Percentiles rank a stretch among this genome's conserved stretches.
These are phyloP conservation scores for Clarireedia paspali DNA, from an alignment of 2,329 filamentous ascomycete species.

Conservation along the genomic window DNA sequence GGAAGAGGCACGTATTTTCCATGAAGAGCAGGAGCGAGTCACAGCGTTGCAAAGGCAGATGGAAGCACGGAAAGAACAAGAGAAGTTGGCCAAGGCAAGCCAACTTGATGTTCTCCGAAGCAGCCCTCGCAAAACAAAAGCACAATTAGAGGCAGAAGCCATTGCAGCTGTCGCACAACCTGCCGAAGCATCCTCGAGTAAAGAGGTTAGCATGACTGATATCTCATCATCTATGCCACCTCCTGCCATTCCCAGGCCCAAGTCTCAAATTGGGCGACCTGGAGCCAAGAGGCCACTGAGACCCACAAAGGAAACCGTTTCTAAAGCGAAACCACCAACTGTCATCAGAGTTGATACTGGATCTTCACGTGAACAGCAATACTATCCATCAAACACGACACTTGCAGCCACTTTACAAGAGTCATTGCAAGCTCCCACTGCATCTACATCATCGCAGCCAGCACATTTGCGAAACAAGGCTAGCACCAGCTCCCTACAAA, in stretches of 20 bases:
- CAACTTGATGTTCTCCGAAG: slow-evolving; percentile 33
- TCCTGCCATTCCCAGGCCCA: slow-evolving; percentile 48
- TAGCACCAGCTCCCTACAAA: slow-evolving; percentile 39
- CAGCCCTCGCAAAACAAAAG: slow-evolving; percentile 45
- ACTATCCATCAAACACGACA: slow-evolving; percentile 50
- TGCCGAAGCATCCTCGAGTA: slow-evolving; percentile 31
- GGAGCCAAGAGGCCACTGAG: slow-evolving; percentile 52
- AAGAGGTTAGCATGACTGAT: slow-evolving; percentile 50
- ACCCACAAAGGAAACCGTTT: slow-evolving; percentile 49
- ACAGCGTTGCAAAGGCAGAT: slow-evolving; percentile 46
- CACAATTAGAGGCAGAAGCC: slow-evolving; percentile 28
- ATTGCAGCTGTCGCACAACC: slow-evolving; percentile 29
- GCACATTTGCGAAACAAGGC: slow-evolving; percentile 50
- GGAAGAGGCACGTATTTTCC: slow-evolving; percentile 55
- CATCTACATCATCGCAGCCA: slow-evolving; percentile 38
- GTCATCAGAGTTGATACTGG: slow-evolving; percentile 64
- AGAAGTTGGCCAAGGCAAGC: slow-evolving; percentile 32
- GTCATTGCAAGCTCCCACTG: slow-evolving; percentile 36
- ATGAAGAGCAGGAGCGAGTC: slow-evolving; percentile 48
- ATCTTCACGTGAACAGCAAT: slow-evolving; percentile 56
- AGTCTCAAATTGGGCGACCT: slow-evolving; percentile 40
- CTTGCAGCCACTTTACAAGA: slow-evolving; percentile 54
- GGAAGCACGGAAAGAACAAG: slow-evolving; percentile 45
- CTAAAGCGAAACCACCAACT: slow-evolving; percentile 59
- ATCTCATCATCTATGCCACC: slow-evolving; percentile 49